Evolutionary conservation across 305 asterid species (phyloP), one percentile per base, ranked within the genome.

Genomic region (Fraxinus nigra): DNA sequence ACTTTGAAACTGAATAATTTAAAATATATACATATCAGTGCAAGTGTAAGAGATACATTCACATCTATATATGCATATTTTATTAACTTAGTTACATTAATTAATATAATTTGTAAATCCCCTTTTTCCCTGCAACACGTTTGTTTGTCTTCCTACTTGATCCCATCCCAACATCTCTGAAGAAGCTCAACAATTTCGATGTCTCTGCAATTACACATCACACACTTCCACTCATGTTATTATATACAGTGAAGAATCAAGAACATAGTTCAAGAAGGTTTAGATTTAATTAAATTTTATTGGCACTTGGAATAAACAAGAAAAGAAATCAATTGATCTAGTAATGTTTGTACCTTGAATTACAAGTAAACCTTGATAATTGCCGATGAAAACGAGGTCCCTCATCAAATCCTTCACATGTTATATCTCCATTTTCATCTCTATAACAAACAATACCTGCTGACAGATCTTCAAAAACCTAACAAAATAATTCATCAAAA

Each of bases 391-490:
- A 85, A 69, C 95, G 93, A 83, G 95, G 97, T 14, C 93, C 97
- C 72, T 93, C 97, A 48, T 93, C 98, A 24, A 85, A 86, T 72
- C 98, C 98, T 91, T 93, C 97, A 43, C 97, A 93, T 43, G 78
- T 86, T 3, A 92, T 86, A 83, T 92, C 97, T 16, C 97, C 98
- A 80, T 89, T 90, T 77, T 87, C 91, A 85, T 93, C 95, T 84
- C 86, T 88, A 72, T 93, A 93, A 80, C 97, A 91, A 54, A 92
- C 90, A 37, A 92, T 84, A 72, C 94, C 97, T 79, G 86, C 80
- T 40, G 91, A 81, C 78, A 26, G 83, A 86, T 92, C 98, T 80
- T 93, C 97, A 74, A 88, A 93, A 65, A 93, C 90, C 95, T 90
- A 77, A 3, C 74, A 46, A 46, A 46, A 46, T 11, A 46, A 46